Conservation (phyloP, 202 grass and related monocot genomes). For the Panicum hallii region DNA sequence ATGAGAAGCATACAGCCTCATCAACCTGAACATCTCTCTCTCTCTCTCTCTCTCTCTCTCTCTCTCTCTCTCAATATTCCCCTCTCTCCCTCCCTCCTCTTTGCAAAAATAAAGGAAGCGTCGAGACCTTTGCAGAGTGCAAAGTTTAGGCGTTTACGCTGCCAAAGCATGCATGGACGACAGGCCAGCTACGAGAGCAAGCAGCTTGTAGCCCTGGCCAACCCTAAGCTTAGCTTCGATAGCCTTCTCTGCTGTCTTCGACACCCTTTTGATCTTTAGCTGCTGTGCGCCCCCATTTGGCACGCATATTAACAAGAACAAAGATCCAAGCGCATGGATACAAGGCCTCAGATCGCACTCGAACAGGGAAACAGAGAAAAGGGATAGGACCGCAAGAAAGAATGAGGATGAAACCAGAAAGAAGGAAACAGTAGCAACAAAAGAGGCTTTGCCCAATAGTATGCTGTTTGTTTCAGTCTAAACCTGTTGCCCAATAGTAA, state of each 20-base stretch:
- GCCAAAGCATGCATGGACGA: conserved; percentile 47
- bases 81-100: background rate
- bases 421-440: conserved; percentile 10
- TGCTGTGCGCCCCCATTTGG: conserved; percentile 58
- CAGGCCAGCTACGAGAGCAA: conserved; percentile 47
- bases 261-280: conserved; percentile 51
- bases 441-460: background rate
- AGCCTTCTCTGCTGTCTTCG: conserved; percentile 39
- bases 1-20: conserved; percentile 24
- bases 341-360: conserved; percentile 52
- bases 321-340: conserved; percentile 53
- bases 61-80: background rate
- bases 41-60: background rate
- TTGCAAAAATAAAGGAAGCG: background rate
- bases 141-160: conserved; percentile 54
- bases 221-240: conserved; percentile 50
- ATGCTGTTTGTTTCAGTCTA: too few species aligned
- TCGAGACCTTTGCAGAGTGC: conserved; percentile 47
- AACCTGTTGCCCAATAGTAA: too few species aligned
- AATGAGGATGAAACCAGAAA: conserved; percentile 27
- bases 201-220: conserved; percentile 39
- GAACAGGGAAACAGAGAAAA: background rate
- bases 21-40: conserved; percentile 23
- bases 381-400: background rate
- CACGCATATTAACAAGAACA: conserved; percentile 68